Conservation (phyloP, 2,329 filamentous ascomycete species). For the Neoarthrinium moseri region DNA sequence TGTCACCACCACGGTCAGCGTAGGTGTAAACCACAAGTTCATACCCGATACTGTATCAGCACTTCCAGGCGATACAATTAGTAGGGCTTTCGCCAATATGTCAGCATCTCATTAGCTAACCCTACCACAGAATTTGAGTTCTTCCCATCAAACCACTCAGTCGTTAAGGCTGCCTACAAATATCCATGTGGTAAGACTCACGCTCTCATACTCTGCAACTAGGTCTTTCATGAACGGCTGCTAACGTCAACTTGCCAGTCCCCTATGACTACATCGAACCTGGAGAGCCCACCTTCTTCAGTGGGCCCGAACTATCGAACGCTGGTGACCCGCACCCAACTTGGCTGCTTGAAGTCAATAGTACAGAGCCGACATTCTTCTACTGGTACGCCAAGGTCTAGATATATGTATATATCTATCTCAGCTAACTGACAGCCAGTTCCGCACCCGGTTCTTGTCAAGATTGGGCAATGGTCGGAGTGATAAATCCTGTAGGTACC, state of each 20-base stretch:
- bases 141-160: slow-evolving; percentile 4
- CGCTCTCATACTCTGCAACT: no score
- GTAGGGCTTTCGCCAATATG: background rate
- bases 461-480: slow-evolving; percentile 69
- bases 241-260: background rate
- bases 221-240: background rate
- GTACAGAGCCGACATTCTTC: slow-evolving; percentile 5
- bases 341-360: slow-evolving; percentile 3
- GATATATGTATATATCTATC: background rate
- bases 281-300: slow-evolving; percentile 6
- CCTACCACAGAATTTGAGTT: background rate
- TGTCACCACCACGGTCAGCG: background rate
- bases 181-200: background rate
- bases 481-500: slow-evolving; percentile 63
- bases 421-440: slow-evolving; percentile 8
- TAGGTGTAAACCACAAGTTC: slow-evolving; percentile 3
- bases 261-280: slow-evolving; percentile 4
- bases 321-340: background rate
- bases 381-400: slow-evolving; percentile 2
- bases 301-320: background rate
- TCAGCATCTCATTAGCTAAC: background rate
- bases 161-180: background rate
- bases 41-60: background rate
- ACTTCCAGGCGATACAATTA: background rate
- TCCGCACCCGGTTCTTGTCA: slow-evolving; percentile 65